Base-by-base conservation (phyloP, 2,329 filamentous ascomycete species). In the Apiospora pterosperma region DNA sequence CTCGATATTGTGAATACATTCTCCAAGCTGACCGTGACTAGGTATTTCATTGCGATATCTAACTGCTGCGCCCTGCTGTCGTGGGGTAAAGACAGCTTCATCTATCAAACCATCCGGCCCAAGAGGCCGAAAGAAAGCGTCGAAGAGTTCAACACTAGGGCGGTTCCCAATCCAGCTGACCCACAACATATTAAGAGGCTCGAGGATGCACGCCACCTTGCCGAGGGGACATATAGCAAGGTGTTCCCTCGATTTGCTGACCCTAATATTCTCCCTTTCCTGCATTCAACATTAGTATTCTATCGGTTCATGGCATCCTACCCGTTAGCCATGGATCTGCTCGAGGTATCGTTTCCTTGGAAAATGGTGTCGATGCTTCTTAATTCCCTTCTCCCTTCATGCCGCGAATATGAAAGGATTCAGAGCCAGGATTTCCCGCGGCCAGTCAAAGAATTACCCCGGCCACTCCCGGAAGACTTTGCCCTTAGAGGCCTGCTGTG, bases 381-480 rank as follows among this genome's bases (percentile, higher is more conserved):
- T 0, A 83, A 82, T 73, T 72, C 74, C 3, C 65, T 79, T 0
- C 70, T 79, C 12, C 63, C 77, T 70, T 66, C 71, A 11, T 75
- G 70, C 19, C 64, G 75, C 3, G 52, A 68, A 1, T 72, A 75
- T 44, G 67, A 72, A 5, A 72, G 79, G 28, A 76, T 86, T 65
- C 76, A 77, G 39, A 77, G 71, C 4, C 74, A 72, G 1, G 71
- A 76, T 0, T 88, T 91, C 64, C 84, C 85, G 0, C 71, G 76
- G 1, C 77, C 78, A 2, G 79, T 79, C 2, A 78, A 78, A 48
- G 75, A 80, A 36, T 76, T 81, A 0, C 80, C 80, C 1, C 79
- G 82, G 0, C 89, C 90, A 0, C 73, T 93, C 0, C 88, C 89
- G 0, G 91, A 93, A 59, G 91, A 93, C 66, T 92, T 87, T 68